Evolutionary conservation across 1,284 basidiomycete genomes (phyloP), one percentile per base, ranked within the genome.

Genomic region (Sutorius eximius): DNA sequence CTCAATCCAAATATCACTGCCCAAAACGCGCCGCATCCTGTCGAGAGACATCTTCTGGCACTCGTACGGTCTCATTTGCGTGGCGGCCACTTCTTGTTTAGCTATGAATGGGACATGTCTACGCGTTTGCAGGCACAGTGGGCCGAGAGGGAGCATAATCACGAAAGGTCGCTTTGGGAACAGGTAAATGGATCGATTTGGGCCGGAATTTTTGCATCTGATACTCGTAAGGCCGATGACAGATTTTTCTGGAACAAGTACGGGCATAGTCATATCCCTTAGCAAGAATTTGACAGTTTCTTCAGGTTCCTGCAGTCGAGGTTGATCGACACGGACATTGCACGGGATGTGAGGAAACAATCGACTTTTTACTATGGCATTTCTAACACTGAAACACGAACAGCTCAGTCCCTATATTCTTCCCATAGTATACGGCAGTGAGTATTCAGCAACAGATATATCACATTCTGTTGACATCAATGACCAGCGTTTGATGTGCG

Each of bases 221-320:
- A 64, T 29, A 59, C 61, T 56, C 61, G 63, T 42, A 66, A 95
- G 83, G 89, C 89, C 32, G 96, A 99, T 65, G 93, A 97, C 66
- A 83, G 96, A 60, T 99, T 99, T 77, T 99, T 98, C 76, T 99
- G 96, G 96, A 99, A 99, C 74, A 91, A 87, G 82, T 80, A 34
- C 61, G 69, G 51, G 44, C 41, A 51, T 50, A 20, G n/a, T 52
- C 38, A 22, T 38, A 32, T 36, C n/a, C 43, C 30, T 53, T 15
- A 42, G 42, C 41, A 22, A 33, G 45, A 43, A 34, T 24, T 61
- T 60, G 30, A 61, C 37, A 10, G 5, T 38, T 16, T 13, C 41
- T 47, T 43, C 58, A 89, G 87, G 70, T 89, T 83, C 68, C 67
- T 93, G 49, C 89, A 93, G 56, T 79, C 82, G 22, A 82, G 83